phyloP scores from a whole-genome alignment of 169 alveolate genomes.

The Eimeria zaria region DNA sequence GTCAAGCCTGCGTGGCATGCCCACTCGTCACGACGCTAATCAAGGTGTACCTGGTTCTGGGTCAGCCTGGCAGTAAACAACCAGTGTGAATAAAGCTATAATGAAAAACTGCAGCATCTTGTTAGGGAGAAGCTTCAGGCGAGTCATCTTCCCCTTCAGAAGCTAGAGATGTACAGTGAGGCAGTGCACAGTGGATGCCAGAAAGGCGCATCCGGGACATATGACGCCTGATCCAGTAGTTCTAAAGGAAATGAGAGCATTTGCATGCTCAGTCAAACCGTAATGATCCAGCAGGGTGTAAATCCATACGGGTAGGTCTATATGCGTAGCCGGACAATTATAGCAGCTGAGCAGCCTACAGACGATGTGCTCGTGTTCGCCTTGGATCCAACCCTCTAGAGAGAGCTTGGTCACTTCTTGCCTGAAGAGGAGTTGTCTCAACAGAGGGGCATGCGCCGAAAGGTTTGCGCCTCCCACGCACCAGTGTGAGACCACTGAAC shows the following conservation, averaged over 20 bases:
- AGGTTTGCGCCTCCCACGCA: not conserved
- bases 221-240: conserved; percentile 8
- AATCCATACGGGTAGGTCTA: not conserved
- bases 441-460: conserved; percentile 6
- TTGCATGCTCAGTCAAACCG: not conserved
- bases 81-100: not conserved
- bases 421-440: not conserved
- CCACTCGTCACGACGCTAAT: not conserved
- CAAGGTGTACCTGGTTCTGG: conserved; percentile 41
- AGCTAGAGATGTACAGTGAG: not conserved
- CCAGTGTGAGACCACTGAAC: not conserved
- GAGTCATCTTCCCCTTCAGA: not conserved
- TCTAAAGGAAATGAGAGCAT: not conserved
- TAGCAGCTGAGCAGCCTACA: not conserved
- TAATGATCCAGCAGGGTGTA: not conserved
- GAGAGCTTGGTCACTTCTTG: not conserved
- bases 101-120: not conserved
- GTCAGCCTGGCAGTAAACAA: conserved; percentile 39
- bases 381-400: not conserved
- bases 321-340: not conserved
- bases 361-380: not conserved
- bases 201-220: not conserved
- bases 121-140: not conserved
- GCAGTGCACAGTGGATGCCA: not conserved
- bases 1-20: not conserved